These are phyloP conservation scores for Xerocomellus amylosporus DNA, from an alignment of 768 basidiomycete genomes.

Conservation along the genomic window DNA sequence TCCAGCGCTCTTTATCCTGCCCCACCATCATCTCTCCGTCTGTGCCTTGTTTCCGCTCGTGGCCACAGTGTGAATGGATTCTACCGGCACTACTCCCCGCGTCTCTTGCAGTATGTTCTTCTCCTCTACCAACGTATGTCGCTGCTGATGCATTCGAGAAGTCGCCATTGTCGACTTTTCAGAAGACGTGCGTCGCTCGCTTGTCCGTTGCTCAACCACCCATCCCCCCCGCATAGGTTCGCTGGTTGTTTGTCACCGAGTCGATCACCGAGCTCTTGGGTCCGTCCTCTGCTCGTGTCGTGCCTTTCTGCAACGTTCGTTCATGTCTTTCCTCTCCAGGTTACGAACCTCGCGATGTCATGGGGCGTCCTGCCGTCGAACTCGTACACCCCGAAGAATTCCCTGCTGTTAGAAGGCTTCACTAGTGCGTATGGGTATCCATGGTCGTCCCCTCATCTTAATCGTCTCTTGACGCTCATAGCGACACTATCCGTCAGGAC, in stretches of 20 bases:
- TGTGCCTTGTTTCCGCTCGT: not conserved
- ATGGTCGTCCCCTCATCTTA: not conserved
- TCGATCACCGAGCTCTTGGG: constrained; percentile 66
- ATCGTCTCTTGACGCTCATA: constrained; percentile 24
- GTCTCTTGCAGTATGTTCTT: constrained; percentile 72
- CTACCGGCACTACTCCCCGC: constrained; percentile 43
- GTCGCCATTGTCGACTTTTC: constrained; percentile 83
- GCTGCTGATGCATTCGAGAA: constrained; percentile 28
- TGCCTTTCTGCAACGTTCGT: not conserved
- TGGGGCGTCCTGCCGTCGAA: constrained; percentile 65
- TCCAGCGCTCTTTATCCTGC: not conserved
- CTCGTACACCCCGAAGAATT: constrained; percentile 84
- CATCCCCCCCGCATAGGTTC: constrained; percentile 43
- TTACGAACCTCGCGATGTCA: constrained; percentile 69
- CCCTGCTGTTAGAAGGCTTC: constrained; percentile 58
- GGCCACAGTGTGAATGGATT: constrained; percentile 34
- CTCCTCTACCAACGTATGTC: not conserved
- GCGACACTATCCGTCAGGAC: constrained; percentile 74
- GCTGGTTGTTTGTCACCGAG: constrained; percentile 65
- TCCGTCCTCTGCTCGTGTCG: constrained; percentile 18
- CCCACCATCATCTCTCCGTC: no score
- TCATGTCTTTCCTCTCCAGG: constrained; percentile 40
- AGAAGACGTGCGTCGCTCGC: constrained; percentile 49
- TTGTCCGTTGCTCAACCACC: not conserved
- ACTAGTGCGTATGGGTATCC: constrained; percentile 48